Conservation (phyloP, 2,329 filamentous ascomycete species). For the Elsinoe arachidis region DNA sequence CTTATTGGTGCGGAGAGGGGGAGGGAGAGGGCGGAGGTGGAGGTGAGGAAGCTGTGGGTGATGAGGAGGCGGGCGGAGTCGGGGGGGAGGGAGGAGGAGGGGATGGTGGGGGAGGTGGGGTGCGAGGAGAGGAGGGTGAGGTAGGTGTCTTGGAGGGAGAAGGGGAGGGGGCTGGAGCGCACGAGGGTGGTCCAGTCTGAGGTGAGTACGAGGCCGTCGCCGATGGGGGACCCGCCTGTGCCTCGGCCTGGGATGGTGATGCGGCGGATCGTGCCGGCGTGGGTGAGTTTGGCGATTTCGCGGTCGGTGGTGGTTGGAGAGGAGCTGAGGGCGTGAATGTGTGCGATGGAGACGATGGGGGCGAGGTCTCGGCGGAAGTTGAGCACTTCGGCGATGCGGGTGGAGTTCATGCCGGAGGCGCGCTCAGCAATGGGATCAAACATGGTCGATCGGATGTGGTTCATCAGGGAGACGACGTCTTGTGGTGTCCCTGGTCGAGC, state of each 20-base stretch:
- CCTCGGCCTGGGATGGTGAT: conserved; percentile 55
- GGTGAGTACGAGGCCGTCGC: conserved; percentile 56
- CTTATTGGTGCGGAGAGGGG: conserved; percentile 34
- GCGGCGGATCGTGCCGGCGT: conserved; percentile 50
- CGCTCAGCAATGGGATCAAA: conserved; percentile 54
- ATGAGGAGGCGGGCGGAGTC: conserved; percentile 51
- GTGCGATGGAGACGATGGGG: conserved; percentile 56
- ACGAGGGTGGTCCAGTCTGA: conserved; percentile 44
- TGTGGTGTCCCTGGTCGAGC: conserved; percentile 55
- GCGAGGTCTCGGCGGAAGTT: conserved; percentile 53
- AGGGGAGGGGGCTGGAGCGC: conserved; percentile 20
- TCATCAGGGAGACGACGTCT: conserved; percentile 42
- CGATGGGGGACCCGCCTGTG: conserved; percentile 47
- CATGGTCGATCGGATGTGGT: conserved; percentile 52
- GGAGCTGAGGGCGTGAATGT: conserved; percentile 55
- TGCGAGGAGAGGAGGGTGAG: conserved; percentile 43
- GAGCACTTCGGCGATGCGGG: conserved; percentile 54
- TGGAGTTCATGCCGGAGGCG: conserved; percentile 54
- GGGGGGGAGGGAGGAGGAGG: conserved; percentile 34
- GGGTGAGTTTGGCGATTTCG: conserved; percentile 54
- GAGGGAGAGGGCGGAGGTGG: conserved; percentile 40
- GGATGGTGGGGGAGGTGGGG: conserved; percentile 39
- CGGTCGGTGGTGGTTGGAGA: conserved; percentile 59
- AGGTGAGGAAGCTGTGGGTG: conserved; percentile 54
- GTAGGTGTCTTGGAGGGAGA: conserved; percentile 45